Conservation (phyloP, 1,139 yeast species). For the Barnettozyma hawaiiensis region DNA sequence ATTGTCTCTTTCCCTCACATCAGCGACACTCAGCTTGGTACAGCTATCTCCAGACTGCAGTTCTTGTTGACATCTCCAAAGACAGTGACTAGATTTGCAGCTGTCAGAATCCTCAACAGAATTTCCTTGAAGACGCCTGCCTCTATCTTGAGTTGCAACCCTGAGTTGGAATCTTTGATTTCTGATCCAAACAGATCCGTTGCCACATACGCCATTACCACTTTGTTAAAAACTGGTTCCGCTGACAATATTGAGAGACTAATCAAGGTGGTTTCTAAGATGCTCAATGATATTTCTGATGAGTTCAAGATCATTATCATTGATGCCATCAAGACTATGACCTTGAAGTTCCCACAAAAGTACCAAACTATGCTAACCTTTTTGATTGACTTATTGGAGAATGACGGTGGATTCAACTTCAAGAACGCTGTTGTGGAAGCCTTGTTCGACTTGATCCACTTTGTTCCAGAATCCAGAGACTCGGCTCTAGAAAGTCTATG, state of each 20-base stretch:
- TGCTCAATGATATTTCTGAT: constrained; percentile 91
- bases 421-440: constrained; percentile 90
- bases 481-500: constrained; percentile 82
- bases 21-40: constrained; percentile 55
- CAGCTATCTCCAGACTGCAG: constrained; percentile 68
- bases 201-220: constrained; percentile 98
- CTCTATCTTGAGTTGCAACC: constrained; percentile 63
- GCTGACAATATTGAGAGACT: constrained; percentile 86
- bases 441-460: constrained; percentile 81
- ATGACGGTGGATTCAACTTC: constrained; percentile 83
- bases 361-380: constrained; percentile 78
- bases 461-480: constrained; percentile 83
- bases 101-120: constrained; percentile 82
- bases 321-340: constrained; percentile 89
- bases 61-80: constrained; percentile 82
- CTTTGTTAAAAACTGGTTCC: constrained; percentile 91
- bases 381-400: constrained; percentile 79
- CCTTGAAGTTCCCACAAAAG: constrained; percentile 89
- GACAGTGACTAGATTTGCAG: constrained; percentile 86
- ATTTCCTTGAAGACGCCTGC: constrained; percentile 82
- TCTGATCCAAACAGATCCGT: constrained; percentile 86
- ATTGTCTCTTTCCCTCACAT: constrained; percentile 56
- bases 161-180: constrained; percentile 80
- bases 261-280: constrained; percentile 78
- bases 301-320: constrained; percentile 93